These are phyloP conservation scores for Podospora pseudoanserina DNA, from an alignment of 495 filamentous ascomycete genomes.

Conservation along the genomic window DNA sequence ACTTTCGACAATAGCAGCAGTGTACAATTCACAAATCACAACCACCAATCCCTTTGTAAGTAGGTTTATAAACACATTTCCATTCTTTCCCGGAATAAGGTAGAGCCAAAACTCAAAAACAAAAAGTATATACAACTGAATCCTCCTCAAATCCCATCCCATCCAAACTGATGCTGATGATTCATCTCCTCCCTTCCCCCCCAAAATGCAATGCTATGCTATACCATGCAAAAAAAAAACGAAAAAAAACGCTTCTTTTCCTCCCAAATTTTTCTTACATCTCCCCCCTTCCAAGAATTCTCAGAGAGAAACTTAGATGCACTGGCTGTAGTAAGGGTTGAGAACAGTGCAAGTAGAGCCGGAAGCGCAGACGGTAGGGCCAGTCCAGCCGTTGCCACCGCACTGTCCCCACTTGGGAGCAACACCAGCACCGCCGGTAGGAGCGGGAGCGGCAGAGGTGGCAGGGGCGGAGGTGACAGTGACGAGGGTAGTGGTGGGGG, in stretches of 20 bases:
- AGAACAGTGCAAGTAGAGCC: conserved; percentile 44
- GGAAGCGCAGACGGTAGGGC: conserved; percentile 44
- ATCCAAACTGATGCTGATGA: not conserved
- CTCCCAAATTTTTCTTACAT: not conserved
- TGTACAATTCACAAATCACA: too few relatives aligned
- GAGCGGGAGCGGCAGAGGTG: conserved; percentile 32
- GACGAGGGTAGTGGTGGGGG: conserved; percentile 25
- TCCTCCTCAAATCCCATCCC: not conserved
- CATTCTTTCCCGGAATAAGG: not conserved
- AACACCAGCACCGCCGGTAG: conserved; percentile 18
- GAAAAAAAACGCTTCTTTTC: not conserved
- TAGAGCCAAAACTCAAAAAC: not conserved
- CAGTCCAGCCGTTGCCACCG: conserved; percentile 48
- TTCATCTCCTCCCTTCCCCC: not conserved
- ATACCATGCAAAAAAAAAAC: not conserved
- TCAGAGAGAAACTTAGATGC: conserved; percentile 27
- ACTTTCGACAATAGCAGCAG: too few relatives aligned
- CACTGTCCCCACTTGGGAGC: conserved; percentile 51
- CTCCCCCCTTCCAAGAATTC: not conserved
- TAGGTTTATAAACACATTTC: not conserved
- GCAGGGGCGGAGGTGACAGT: conserved; percentile 25
- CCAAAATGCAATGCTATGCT: not conserved
- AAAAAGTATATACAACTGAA: not conserved
- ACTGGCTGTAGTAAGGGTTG: conserved; percentile 53
- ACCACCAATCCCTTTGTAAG: too few relatives aligned